A percentile compares a stretch with the other conserved stretches of the same genome.
phyloP scores from a whole-genome alignment of 768 basidiomycete genomes.

The Gymnopilus dilepis region DNA sequence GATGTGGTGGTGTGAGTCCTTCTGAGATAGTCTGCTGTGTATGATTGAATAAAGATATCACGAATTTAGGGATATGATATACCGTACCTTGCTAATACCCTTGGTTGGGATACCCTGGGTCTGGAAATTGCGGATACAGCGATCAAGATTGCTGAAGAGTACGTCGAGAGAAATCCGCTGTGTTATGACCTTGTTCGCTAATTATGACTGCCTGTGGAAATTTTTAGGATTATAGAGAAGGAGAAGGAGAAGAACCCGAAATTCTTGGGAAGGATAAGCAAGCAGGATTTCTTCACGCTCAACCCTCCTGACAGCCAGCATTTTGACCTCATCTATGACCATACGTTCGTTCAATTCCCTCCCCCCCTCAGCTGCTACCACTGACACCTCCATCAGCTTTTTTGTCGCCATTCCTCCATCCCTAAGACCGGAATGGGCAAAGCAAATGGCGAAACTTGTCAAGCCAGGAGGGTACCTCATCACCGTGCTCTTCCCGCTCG shows the following conservation, averaged over 20 bases:
- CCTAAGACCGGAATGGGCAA: constrained; percentile 58
- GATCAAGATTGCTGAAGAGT: constrained; percentile 50
- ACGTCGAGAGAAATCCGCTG: constrained; percentile 19
- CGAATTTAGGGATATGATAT: constrained; percentile 64
- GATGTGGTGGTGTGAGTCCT: constrained; percentile 52
- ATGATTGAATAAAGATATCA: too few relatives aligned
- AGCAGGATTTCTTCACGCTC: constrained; percentile 61
- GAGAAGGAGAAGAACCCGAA: constrained; percentile 24
- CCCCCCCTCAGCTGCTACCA: not conserved
- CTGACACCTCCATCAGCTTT: constrained; percentile 48
- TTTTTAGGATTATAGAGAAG: constrained; percentile 16
- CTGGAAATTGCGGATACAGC: constrained; percentile 65
- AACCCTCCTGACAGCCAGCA: constrained; percentile 37
- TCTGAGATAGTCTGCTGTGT: not conserved
- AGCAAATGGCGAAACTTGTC: constrained; percentile 56
- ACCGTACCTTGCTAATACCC: constrained; percentile 53
- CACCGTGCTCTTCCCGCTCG: constrained; percentile 62
- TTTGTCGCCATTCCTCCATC: constrained; percentile 74
- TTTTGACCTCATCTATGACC: constrained; percentile 69
- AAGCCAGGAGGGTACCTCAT: constrained; percentile 69
- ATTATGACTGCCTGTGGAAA: too few relatives aligned
- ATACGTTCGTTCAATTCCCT: constrained; percentile 48
- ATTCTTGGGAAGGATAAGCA: constrained; percentile 43
- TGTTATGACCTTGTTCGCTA: too few relatives aligned
- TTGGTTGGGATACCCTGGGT: constrained; percentile 54